Evolutionary conservation across 2,329 filamentous ascomycete genomes (phyloP).

Genomic region (Calcarisporium arbuscula): DNA sequence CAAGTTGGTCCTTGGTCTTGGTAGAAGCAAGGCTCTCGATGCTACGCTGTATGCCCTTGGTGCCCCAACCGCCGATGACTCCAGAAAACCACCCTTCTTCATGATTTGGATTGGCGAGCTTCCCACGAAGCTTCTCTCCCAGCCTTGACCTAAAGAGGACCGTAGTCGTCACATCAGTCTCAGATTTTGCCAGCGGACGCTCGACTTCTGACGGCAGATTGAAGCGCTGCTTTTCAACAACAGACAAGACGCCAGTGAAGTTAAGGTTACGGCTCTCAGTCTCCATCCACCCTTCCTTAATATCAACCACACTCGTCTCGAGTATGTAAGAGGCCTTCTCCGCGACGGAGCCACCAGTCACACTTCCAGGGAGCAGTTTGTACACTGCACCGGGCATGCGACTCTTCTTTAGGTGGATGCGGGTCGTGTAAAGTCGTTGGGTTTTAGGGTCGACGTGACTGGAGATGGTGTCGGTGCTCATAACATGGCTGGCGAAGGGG

Average conservation of each 20-base stretch:
- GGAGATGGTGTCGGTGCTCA: conserved; percentile 77
- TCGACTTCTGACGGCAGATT: conserved; percentile 29
- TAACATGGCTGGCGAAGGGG: conserved; percentile 74
- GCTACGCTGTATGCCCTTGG: conserved; percentile 66
- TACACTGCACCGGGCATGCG: conserved; percentile 68
- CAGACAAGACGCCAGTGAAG: conserved; percentile 72
- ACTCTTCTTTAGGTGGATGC: conserved; percentile 76
- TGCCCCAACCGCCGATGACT: conserved; percentile 53
- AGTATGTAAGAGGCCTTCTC: conserved; percentile 75
- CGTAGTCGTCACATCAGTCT: conserved; percentile 65
- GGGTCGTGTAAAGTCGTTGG: conserved; percentile 69
- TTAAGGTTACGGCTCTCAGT: conserved; percentile 77
- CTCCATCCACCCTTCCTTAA: conserved; percentile 75
- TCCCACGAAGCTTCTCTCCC: conserved; percentile 59
- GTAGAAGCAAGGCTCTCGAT: conserved; percentile 74
- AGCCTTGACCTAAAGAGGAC: conserved; percentile 68
- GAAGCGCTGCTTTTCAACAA: conserved; percentile 71
- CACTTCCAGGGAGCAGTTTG: conserved; percentile 65
- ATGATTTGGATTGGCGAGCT: conserved; percentile 40
- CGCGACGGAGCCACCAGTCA: conserved; percentile 56
- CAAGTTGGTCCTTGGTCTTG: conserved; percentile 70
- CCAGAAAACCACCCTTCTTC: conserved; percentile 46
- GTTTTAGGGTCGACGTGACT: conserved; percentile 66
- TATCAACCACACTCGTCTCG: conserved; percentile 72
- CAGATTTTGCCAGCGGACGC: conserved; percentile 20